phyloP scores from a whole-genome alignment of 176 grass and related monocot genomes.

The Avena insularis region DNA sequence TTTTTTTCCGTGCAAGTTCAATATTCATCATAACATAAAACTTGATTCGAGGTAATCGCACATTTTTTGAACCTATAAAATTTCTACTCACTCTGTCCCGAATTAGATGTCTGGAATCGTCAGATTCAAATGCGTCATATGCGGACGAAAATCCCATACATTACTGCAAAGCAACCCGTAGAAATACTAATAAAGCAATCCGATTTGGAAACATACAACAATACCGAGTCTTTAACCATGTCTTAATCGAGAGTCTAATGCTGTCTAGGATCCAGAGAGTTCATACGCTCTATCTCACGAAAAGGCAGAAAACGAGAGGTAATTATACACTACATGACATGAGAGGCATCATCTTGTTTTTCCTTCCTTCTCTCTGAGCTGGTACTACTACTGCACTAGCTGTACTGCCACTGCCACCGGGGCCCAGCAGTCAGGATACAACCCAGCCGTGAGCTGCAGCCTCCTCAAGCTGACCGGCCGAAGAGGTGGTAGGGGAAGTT shows the following conservation, averaged over 20 bases:
- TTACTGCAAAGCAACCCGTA: too few species aligned
- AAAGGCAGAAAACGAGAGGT: neutral
- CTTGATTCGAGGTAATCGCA: too few species aligned
- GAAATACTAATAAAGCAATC: neutral
- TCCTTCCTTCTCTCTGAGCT: neutral
- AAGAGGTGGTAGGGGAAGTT: conserved; percentile 66
- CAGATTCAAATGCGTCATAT: too few species aligned
- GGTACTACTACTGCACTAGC: neutral
- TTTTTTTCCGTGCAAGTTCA: too few species aligned
- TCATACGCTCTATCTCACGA: neutral
- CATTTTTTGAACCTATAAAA: too few species aligned
- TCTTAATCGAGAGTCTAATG: neutral
- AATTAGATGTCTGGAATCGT: too few species aligned
- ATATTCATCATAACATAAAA: too few species aligned
- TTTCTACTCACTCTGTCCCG: too few species aligned
- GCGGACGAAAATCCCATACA: too few species aligned
- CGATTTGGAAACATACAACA: conserved; percentile 7
- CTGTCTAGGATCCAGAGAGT: neutral
- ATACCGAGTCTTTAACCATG: neutral
- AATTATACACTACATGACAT: conserved; percentile 26
- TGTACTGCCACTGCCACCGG: conserved; percentile 1
- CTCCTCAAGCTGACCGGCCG: conserved; percentile 3
- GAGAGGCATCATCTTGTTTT: neutral
- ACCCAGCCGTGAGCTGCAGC: neutral
- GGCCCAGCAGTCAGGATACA: conserved; percentile 35